Conservation (phyloP, 352 stramenopile genomes). For the Phytophthora crassamura region DNA sequence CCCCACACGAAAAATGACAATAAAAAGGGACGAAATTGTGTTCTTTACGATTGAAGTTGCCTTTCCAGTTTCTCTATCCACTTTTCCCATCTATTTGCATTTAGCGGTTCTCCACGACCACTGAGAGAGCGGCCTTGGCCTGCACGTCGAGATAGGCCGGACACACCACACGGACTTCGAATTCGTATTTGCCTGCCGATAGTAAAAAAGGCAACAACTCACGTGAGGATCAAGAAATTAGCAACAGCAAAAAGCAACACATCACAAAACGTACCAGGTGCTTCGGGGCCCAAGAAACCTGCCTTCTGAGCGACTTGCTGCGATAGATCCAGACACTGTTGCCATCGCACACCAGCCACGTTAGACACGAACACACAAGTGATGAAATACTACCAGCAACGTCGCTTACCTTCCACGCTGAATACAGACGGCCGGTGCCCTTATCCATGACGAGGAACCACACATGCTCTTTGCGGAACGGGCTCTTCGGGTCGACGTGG, state of each 20-base stretch:
- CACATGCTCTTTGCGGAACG: constrained; percentile 78
- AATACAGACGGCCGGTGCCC: constrained; percentile 57
- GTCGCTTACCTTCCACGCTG: constrained; percentile 66
- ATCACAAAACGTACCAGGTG: constrained; percentile 56
- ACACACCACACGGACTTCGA: constrained; percentile 80
- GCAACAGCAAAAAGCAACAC: neutral
- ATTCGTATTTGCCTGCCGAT: constrained; percentile 64
- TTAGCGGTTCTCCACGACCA: constrained; percentile 53
- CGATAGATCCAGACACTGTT: constrained; percentile 59
- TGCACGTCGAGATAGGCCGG: constrained; percentile 70
- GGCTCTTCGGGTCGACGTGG: constrained; percentile 64
- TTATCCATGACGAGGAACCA: constrained; percentile 81
- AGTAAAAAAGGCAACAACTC: neutral
- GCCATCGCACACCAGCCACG: constrained; percentile 4
- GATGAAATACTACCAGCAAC: neutral
- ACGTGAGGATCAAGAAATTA: constrained; percentile 2
- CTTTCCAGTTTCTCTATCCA: constrained; percentile 14
- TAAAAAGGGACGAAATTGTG: constrained; percentile 13
- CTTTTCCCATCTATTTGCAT: neutral
- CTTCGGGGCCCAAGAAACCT: constrained; percentile 71
- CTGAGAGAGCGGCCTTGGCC: constrained; percentile 37
- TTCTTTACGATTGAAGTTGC: constrained; percentile 15
- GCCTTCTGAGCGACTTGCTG: constrained; percentile 55
- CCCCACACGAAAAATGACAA: constrained; percentile 21
- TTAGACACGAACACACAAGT: constrained; percentile 4